Conservation (phyloP, 1,284 basidiomycete species). For the Ceratobasidium sp. region DNA sequence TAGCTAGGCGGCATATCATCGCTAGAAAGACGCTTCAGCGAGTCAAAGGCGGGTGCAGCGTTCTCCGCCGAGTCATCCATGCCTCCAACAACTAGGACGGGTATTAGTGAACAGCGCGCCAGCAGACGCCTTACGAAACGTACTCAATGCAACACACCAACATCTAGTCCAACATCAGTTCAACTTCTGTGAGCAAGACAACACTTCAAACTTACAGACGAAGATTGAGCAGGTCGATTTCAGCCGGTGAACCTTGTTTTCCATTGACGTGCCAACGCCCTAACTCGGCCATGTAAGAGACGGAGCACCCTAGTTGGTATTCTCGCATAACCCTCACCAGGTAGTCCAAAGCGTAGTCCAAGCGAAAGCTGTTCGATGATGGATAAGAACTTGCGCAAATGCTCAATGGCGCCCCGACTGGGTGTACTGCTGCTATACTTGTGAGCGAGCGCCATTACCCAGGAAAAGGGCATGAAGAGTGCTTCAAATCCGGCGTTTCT, state of each 20-base stretch:
- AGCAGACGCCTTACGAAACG: no score
- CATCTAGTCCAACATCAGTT: neutral
- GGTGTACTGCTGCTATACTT: neutral
- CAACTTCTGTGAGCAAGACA: neutral
- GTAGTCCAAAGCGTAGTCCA: conserved; percentile 12
- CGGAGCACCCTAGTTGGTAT: neutral
- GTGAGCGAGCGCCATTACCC: neutral
- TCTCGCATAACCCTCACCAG: conserved; percentile 3
- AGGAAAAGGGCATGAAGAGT: conserved; percentile 15
- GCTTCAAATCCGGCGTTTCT: neutral
- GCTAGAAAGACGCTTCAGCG: neutral
- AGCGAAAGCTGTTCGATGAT: conserved; percentile 9
- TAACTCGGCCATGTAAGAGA: neutral
- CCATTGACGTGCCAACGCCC: conserved; percentile 13
- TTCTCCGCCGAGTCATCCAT: neutral
- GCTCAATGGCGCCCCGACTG: neutral
- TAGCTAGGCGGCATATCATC: conserved; percentile 9
- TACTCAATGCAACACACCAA: conserved; percentile 28
- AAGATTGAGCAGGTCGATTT: conserved; percentile 30
- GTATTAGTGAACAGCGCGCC: neutral
- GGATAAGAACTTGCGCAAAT: neutral
- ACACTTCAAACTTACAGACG: conserved; percentile 17
- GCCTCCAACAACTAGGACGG: neutral
- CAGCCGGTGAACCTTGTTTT: neutral
- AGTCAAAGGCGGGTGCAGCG: neutral